Conservation (phyloP, 2,329 filamentous ascomycete species). For the Hysterium pulicare region DNA sequence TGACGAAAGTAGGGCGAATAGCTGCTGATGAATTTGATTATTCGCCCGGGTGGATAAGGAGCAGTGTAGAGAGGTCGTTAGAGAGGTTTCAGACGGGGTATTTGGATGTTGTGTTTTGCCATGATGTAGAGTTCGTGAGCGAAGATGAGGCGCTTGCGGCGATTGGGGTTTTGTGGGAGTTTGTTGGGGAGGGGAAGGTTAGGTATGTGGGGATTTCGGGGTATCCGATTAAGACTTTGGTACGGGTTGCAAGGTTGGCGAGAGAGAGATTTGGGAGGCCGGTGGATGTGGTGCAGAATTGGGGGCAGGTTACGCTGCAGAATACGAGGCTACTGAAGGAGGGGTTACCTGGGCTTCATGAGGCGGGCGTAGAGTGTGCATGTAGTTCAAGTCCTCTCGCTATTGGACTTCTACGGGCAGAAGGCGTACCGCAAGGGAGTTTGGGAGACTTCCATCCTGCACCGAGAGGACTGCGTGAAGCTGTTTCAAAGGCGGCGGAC, state of each 20-base stretch:
- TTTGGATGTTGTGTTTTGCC: conserved; percentile 71
- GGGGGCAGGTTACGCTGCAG: conserved; percentile 82
- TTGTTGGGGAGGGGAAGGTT: conserved; percentile 67
- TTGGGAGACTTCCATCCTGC: conserved; percentile 75
- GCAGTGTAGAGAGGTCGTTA: conserved; percentile 61
- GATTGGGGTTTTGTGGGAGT: conserved; percentile 62
- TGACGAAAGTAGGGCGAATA: conserved; percentile 71
- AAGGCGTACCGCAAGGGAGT: conserved; percentile 70
- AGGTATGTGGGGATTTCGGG: conserved; percentile 85
- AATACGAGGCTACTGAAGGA: conserved; percentile 58
- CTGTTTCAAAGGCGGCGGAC: neutral
- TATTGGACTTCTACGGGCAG: conserved; percentile 76
- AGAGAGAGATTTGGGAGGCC: conserved; percentile 68
- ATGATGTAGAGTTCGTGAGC: conserved; percentile 72
- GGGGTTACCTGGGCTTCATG: conserved; percentile 56
- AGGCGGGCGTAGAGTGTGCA: conserved; percentile 72
- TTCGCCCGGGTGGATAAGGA: conserved; percentile 58
- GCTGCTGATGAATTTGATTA: conserved; percentile 64
- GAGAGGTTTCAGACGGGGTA: conserved; percentile 59
- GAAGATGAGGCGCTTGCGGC: conserved; percentile 54
- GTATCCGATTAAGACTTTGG: conserved; percentile 71
- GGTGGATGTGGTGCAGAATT: conserved; percentile 79
- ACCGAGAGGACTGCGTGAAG: neutral
- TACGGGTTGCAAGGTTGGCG: conserved; percentile 67
- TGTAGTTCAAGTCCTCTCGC: conserved; percentile 79